Evolutionary conservation across 805 yeast genomes (phyloP).

Genomic region (Ogataea populi-albae): DNA sequence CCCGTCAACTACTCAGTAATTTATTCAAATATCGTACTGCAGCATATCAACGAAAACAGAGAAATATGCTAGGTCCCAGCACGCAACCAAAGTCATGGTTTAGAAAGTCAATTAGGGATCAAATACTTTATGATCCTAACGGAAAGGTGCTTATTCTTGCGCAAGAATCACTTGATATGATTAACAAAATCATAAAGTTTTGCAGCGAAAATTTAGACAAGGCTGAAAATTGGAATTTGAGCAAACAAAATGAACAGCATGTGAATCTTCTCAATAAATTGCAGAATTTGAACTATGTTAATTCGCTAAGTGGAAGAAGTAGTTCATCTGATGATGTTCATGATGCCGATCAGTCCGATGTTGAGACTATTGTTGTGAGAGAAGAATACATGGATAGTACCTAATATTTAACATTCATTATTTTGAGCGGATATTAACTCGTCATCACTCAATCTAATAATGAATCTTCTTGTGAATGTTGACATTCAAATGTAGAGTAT

Average conservation of each 20-base stretch:
- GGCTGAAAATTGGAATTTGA: slow-evolving; percentile 74
- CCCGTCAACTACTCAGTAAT: slow-evolving; percentile 29
- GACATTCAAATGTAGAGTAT: no score
- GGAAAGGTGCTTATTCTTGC: slow-evolving; percentile 79
- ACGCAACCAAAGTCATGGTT: slow-evolving; percentile 23
- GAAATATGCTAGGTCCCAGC: background rate
- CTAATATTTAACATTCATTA: no score
- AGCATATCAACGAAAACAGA: slow-evolving; percentile 4
- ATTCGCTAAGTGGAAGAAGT: no score
- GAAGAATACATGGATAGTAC: no score
- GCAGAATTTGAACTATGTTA: slow-evolving; percentile 24
- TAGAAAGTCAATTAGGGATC: slow-evolving; percentile 26
- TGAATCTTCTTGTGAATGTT: no score
- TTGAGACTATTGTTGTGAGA: no score
- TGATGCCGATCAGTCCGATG: slow-evolving; percentile 5
- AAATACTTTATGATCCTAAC: slow-evolving; percentile 44
- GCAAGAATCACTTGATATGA: slow-evolving; percentile 85
- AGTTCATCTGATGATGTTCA: slow-evolving; percentile 6
- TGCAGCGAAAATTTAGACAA: slow-evolving; percentile 81
- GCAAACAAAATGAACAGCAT: slow-evolving; percentile 30
- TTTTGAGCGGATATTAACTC: no score
- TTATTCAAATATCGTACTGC: slow-evolving; percentile 25
- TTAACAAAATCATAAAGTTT: slow-evolving; percentile 74
- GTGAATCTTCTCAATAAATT: slow-evolving; percentile 25
- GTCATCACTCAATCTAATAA: no score